phyloP scores from a whole-genome alignment of 257 asterid species.

The Gentiana dahurica region DNA sequence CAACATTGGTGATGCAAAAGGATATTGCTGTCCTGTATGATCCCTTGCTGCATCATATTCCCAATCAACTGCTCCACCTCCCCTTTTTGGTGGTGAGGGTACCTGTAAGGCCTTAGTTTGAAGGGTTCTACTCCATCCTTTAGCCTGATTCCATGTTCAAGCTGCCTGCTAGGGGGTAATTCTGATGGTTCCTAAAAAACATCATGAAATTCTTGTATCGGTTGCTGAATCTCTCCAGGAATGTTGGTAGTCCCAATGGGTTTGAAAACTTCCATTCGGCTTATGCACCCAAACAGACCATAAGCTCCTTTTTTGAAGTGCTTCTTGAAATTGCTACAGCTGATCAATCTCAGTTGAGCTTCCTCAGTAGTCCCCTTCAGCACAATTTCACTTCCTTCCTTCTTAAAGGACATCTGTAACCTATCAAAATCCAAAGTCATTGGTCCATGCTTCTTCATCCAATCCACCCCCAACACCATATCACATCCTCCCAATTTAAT shows the following conservation, averaged over 20 bases:
- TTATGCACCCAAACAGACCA: too few relatives aligned
- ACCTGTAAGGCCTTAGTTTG: background rate
- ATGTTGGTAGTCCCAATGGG: too few relatives aligned
- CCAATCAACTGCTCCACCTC: background rate
- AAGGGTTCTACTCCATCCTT: background rate
- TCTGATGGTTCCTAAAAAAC: background rate
- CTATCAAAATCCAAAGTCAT: background rate
- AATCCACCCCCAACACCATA: background rate
- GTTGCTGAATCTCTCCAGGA: too few relatives aligned
- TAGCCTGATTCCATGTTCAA: background rate
- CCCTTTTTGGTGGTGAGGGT: background rate
- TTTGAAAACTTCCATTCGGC: too few relatives aligned
- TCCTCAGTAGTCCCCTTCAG: too few relatives aligned
- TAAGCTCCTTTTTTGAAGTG: too few relatives aligned
- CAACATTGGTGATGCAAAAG: background rate
- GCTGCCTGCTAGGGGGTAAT: background rate
- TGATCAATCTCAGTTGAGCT: too few relatives aligned
- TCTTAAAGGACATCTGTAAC: background rate
- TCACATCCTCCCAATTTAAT: background rate
- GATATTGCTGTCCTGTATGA: background rate
- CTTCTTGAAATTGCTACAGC: too few relatives aligned
- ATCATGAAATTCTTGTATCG: background rate
- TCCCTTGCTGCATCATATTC: background rate
- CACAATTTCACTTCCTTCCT: too few relatives aligned
- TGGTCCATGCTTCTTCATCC: background rate